Evolutionary conservation across 2,329 filamentous ascomycete genomes (phyloP).

Genomic region (Ciborinia camelliae): DNA sequence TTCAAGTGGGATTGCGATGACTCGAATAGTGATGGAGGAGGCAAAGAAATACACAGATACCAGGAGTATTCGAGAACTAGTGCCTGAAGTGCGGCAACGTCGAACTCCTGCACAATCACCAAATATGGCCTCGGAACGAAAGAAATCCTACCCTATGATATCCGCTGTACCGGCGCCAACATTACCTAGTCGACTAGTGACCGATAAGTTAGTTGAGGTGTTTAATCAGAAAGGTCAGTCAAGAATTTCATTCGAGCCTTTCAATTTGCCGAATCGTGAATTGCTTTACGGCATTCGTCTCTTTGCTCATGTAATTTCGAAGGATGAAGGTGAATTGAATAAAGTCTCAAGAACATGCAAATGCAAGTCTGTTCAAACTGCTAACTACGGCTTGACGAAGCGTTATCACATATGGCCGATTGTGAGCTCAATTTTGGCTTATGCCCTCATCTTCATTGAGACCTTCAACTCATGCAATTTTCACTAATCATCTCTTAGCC

Average conservation of each 20-base stretch:
- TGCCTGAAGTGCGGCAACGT: conserved; percentile 67
- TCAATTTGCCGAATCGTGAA: neutral
- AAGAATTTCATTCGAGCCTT: conserved; percentile 7
- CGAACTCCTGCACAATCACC: conserved; percentile 65
- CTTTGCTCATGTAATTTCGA: neutral
- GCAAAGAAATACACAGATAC: conserved; percentile 91
- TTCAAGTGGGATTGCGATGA: conserved; percentile 94
- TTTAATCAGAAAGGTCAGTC: conserved; percentile 77
- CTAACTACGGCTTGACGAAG: conserved; percentile 10
- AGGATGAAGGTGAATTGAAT: neutral
- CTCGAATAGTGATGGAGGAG: conserved; percentile 90
- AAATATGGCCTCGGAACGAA: conserved; percentile 53
- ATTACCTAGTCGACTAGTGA: conserved; percentile 70
- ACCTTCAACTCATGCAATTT: conserved; percentile 3
- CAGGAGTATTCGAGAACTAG: conserved; percentile 86
- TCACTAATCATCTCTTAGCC: conserved; percentile 48
- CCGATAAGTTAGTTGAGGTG: conserved; percentile 75
- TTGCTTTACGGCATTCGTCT: neutral
- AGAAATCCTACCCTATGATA: conserved; percentile 86
- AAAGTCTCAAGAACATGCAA: neutral
- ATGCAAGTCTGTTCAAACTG: conserved; percentile 6
- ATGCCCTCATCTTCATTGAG: conserved; percentile 6
- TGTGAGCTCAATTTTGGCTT: conserved; percentile 16
- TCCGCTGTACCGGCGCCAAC: conserved; percentile 76
- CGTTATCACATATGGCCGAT: conserved; percentile 10